Percentiles rank a stretch among this genome's conserved stretches.
Evolutionary conservation across 2,329 filamentous ascomycete genomes (phyloP).

Genomic region (Arthrocladium fulminans): DNA sequence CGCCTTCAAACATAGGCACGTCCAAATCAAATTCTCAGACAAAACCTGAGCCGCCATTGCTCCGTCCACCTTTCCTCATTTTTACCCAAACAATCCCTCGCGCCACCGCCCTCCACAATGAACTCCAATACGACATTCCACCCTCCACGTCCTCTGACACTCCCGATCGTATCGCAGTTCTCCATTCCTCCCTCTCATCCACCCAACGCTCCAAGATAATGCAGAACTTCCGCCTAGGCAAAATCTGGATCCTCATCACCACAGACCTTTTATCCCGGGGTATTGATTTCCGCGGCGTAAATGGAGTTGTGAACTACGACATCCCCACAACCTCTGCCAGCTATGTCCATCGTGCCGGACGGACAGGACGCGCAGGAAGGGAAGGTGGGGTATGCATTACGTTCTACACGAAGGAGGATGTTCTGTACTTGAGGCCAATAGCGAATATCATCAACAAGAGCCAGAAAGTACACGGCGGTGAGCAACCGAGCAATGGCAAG

Average conservation of each 20-base stretch:
- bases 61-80: slow-evolving; percentile 84
- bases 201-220: slow-evolving; percentile 69
- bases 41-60: slow-evolving; percentile 45
- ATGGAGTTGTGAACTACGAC: slow-evolving; percentile 96
- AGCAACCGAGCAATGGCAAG: slow-evolving; percentile 27
- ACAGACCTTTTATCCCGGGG: slow-evolving; percentile 88
- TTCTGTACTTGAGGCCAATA: slow-evolving; percentile 79
- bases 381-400: slow-evolving; percentile 85
- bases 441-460: slow-evolving; percentile 84
- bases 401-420: slow-evolving; percentile 90
- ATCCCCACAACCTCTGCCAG: slow-evolving; percentile 81
- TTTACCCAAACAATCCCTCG: slow-evolving; percentile 95
- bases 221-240: slow-evolving; percentile 78
- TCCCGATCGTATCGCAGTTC: slow-evolving; percentile 71
- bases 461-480: slow-evolving; percentile 54
- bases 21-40: slow-evolving; percentile 33
- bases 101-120: slow-evolving; percentile 75
- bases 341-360: slow-evolving; percentile 88
- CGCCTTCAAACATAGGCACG: slow-evolving; percentile 27
- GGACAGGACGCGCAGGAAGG: slow-evolving; percentile 80
- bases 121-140: slow-evolving; percentile 91
- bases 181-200: slow-evolving; percentile 80
- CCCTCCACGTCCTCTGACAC: slow-evolving; percentile 64
- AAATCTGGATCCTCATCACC: slow-evolving; percentile 94
- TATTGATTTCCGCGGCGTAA: slow-evolving; percentile 89